Evolutionary conservation across 2,329 filamentous ascomycete species (phyloP).

Genomic region (Cucurbitaria berberidis): DNA sequence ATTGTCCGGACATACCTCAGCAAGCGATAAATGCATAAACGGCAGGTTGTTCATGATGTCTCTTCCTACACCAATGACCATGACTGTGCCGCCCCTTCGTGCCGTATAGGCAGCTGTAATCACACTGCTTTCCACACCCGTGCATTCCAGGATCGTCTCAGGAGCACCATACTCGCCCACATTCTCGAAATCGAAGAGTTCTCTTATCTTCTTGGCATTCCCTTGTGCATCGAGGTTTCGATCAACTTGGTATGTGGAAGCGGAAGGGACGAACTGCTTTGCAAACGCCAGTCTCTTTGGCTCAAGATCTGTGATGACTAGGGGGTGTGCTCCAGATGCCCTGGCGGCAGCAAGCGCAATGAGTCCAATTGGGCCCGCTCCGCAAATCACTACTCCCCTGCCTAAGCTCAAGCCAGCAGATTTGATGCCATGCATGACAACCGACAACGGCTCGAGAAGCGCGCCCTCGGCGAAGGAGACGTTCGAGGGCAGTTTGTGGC

Average conservation of each 20-base stretch:
- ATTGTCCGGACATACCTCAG: constrained; percentile 56
- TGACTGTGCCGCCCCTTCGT: constrained; percentile 64
- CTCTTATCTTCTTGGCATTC: constrained; percentile 60
- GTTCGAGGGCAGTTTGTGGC: constrained; percentile 58
- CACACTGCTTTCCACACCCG: constrained; percentile 68
- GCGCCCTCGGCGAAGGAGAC: constrained; percentile 66
- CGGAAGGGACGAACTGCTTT: constrained; percentile 61
- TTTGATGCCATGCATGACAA: constrained; percentile 67
- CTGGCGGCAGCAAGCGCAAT: constrained; percentile 66
- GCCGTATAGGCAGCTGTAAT: constrained; percentile 64
- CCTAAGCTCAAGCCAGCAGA: constrained; percentile 53
- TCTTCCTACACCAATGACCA: constrained; percentile 69
- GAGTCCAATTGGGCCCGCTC: constrained; percentile 69
- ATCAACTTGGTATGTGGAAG: constrained; percentile 62
- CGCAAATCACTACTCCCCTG: constrained; percentile 32
- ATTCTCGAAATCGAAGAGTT: constrained; percentile 56
- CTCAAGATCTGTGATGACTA: constrained; percentile 70
- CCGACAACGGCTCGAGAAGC: constrained; percentile 68
- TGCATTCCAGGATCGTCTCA: constrained; percentile 68
- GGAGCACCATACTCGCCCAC: constrained; percentile 63
- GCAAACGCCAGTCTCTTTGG: constrained; percentile 63
- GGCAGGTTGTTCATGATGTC: constrained; percentile 69
- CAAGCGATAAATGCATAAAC: constrained; percentile 69
- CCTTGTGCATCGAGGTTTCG: constrained; percentile 53
- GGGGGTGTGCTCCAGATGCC: constrained; percentile 67